Evolutionary conservation across 2,329 filamentous ascomycete genomes (phyloP).

Genomic region (Sordariomycetes sp.): DNA sequence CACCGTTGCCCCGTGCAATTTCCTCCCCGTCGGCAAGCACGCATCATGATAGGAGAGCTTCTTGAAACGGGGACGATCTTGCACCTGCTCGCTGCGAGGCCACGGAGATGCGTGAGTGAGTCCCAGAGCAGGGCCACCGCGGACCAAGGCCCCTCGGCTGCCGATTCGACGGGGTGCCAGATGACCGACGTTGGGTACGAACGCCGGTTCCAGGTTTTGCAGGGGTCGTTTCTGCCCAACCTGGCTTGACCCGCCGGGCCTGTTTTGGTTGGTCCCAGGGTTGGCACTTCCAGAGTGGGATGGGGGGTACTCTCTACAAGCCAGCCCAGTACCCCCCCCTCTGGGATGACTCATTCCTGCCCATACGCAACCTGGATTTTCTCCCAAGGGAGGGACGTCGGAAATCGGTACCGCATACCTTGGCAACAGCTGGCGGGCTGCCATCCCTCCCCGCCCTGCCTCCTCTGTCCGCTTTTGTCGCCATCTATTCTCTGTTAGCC

Average conservation of each 20-base stretch:
- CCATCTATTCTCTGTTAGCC: not conserved
- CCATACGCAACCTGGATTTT: not conserved
- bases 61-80: not conserved
- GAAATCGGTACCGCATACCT: not conserved
- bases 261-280: not conserved
- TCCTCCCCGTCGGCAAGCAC: not conserved
- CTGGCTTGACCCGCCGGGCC: conserved; percentile 1
- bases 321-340: not conserved
- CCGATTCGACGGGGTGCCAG: not conserved
- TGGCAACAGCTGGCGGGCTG: not conserved
- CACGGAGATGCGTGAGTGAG: not conserved
- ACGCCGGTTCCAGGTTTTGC: conserved; percentile 4
- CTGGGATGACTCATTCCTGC: not conserved
- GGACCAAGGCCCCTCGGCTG: not conserved
- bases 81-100: not conserved
- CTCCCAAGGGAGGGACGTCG: not conserved
- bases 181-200: conserved; percentile 3
- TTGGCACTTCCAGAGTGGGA: not conserved
- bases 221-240: conserved; percentile 6
- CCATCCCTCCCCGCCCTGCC: not conserved
- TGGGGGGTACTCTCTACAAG: not conserved
- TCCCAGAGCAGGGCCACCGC: not conserved
- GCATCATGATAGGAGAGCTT: not conserved
- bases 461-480: not conserved
- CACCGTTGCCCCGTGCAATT: not conserved